phyloP scores from a whole-genome alignment of 768 basidiomycete species.

The Tulasnella sp. region DNA sequence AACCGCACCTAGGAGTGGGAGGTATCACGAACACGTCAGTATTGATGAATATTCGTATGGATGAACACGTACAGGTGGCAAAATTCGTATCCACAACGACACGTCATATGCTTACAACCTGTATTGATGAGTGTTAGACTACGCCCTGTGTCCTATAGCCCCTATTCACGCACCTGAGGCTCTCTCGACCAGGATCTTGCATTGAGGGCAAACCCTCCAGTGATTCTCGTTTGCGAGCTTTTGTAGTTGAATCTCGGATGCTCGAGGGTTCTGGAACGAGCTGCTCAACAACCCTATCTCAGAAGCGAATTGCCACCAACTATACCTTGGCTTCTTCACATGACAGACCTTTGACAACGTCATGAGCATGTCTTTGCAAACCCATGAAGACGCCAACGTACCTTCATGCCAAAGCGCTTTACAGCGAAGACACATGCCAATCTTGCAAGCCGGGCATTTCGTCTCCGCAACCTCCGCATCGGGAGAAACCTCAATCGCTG shows the following conservation, averaged over 20 bases:
- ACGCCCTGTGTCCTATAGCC: no score
- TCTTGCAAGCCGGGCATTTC: not conserved
- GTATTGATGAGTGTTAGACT: no score
- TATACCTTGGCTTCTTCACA: no score
- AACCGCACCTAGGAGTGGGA: no score
- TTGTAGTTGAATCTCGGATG: not conserved
- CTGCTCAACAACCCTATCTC: no score
- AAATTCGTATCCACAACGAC: constrained; percentile 1
- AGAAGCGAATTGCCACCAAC: no score
- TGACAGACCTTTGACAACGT: no score
- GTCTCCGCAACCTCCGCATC: not conserved
- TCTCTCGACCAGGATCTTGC: constrained; percentile 1
- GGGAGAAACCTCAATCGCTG: not conserved
- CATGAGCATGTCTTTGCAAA: no score
- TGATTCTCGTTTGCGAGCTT: not conserved
- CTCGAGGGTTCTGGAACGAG: not conserved
- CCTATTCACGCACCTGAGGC: no score
- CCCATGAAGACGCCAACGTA: no score
- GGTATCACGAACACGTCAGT: no score
- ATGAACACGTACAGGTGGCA: not conserved
- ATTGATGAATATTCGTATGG: no score
- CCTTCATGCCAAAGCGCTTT: not conserved
- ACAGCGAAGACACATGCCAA: not conserved
- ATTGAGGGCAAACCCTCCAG: not conserved
- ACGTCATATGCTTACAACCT: not conserved